These are phyloP conservation scores for Gaultheria prostrata DNA, from an alignment of 148 eudicot genomes.

Conservation along the genomic window DNA sequence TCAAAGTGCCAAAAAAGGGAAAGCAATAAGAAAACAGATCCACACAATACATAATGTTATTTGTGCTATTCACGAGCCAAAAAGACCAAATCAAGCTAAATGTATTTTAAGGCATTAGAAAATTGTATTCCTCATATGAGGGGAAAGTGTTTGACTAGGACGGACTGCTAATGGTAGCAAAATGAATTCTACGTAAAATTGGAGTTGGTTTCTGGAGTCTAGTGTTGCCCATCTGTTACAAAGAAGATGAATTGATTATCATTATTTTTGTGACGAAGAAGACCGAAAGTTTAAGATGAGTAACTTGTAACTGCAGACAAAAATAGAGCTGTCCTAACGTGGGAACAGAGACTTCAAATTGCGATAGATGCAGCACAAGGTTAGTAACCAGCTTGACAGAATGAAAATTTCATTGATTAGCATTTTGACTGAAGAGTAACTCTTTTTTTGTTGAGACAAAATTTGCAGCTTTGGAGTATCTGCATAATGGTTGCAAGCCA, in stretches of 20 bases:
- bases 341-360: neutral
- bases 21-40: neutral
- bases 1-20: neutral
- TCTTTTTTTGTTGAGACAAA: neutral
- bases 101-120: neutral
- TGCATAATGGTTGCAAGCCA: slow-evolving; percentile 14
- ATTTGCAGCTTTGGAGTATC: neutral
- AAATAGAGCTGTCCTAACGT: slow-evolving; percentile 18
- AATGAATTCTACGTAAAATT: neutral
- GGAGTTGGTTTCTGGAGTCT: neutral
- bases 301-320: slow-evolving; percentile 16
- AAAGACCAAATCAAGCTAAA: too few species aligned
- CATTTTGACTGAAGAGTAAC: neutral
- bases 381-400: neutral
- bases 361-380: neutral
- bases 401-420: neutral
- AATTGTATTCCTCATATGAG: neutral
- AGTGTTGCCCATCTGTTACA: neutral
- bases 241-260: neutral
- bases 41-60: neutral
- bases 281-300: neutral
- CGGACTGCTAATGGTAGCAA: neutral
- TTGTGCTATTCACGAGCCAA: neutral
- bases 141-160: neutral
- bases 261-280: neutral